Percentiles rank a stretch among this genome's conserved stretches.
Conservation (phyloP, 495 filamentous ascomycete species). For the Penicillium chermesinum region DNA sequence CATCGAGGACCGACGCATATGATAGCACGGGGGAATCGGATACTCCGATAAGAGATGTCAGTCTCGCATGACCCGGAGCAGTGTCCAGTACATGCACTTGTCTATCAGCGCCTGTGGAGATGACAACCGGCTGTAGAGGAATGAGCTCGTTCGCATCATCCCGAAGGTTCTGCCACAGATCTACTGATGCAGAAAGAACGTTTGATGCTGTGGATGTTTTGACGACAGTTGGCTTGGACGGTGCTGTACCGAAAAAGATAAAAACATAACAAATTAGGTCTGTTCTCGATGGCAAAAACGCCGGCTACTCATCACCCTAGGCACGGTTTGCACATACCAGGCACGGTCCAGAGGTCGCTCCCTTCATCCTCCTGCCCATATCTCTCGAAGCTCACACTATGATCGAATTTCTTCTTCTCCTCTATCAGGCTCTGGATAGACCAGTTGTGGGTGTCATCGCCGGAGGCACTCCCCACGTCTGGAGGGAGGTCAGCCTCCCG, state of each 20-base stretch:
- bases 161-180: constrained; percentile 26
- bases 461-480: constrained; percentile 33
- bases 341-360: constrained; percentile 42
- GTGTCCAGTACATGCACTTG: constrained; percentile 44
- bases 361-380: constrained; percentile 35
- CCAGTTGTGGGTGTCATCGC: constrained; percentile 44
- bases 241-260: too few species aligned
- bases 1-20: constrained; percentile 28
- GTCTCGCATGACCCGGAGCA: constrained; percentile 14
- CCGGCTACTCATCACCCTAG: neutral
- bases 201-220: constrained; percentile 47
- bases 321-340: constrained; percentile 42
- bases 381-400: constrained; percentile 52
- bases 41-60: constrained; percentile 33
- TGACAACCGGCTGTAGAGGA: constrained; percentile 23
- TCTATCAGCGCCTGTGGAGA: constrained; percentile 51
- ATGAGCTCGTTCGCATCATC: constrained; percentile 9
- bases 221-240: constrained; percentile 39
- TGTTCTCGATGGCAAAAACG: too few species aligned
- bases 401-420: constrained; percentile 61
- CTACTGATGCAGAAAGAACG: constrained; percentile 48
- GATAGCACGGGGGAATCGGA: constrained; percentile 59
- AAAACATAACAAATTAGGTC: too few species aligned
- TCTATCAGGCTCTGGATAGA: constrained; percentile 61
- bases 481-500: constrained; percentile 53